Base-by-base conservation (phyloP, 1,284 basidiomycete species). In the Pterulicium gracile region DNA sequence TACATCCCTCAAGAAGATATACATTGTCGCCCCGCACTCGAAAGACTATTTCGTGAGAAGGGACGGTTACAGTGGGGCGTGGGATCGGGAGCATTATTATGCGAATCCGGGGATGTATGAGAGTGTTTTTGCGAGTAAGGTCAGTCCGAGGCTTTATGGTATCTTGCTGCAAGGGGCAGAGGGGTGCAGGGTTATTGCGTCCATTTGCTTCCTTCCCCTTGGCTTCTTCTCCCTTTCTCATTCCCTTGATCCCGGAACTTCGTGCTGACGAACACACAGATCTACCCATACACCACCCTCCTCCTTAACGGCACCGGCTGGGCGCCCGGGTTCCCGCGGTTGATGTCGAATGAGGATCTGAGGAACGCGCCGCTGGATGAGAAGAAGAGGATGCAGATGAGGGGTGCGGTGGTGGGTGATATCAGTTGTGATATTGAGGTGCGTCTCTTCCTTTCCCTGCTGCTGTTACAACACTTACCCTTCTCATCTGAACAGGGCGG, bases 261-360 rank as follows among this genome's bases (percentile, higher is more conserved):
- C 10, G 27, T 34, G 27, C 12, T 10, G 27, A 34, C 10, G 27
- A 20, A 5, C 39, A 10, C 10, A 13, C 48, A 88, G 86, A 70
- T 93, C 34, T 88, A 88, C 0, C 91, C 88, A 0, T 90, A 88
- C 60, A 67, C 90, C 2, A 89, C 87, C 0, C 73, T 90, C 3
- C 73, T 94, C 48, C 69, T 95, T 44, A 90, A 95, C 53, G 91
- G 90, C 4, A 77, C 82, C 0, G 90, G 89, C 22, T 95, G 91
- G 90, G 67, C 77, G 14, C 70, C 75, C 0, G 72, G 69, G 0
- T 93, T 75, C 63, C 92, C 91, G 13, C 75, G 88, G 2, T 65
- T 92, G 4, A 81, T 95, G 73, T 77, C 77, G 1, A 86, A 76
- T 24, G 66, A 69, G 0, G 77, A 88, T 52, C 68, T 92, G 4